phyloP scores from a whole-genome alignment of 2,329 filamentous ascomycete species.

The Thermochaetoides dissita region DNA sequence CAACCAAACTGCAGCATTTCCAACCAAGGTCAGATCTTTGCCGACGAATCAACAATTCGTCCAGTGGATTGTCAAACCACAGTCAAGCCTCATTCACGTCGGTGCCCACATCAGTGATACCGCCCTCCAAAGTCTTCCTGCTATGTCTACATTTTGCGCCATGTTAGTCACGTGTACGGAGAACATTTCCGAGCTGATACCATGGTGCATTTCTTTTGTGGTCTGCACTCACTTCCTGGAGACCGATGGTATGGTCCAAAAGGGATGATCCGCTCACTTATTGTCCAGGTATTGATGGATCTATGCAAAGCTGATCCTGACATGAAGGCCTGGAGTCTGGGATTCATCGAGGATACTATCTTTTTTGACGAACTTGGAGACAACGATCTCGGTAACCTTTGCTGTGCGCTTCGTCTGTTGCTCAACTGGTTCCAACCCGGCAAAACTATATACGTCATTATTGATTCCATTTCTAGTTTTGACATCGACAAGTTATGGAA shows the following conservation, averaged over 20 bases:
- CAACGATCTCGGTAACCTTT: background rate
- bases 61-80: background rate
- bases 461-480: background rate
- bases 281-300: background rate
- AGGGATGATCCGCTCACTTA: background rate
- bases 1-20: background rate
- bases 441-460: background rate
- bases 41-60: background rate
- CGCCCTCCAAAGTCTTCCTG: background rate
- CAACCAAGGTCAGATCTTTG: background rate
- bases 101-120: background rate
- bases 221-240: background rate
- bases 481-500: background rate
- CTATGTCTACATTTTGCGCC: background rate
- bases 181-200: background rate
- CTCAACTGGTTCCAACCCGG: background rate
- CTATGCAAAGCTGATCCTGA: background rate
- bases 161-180: background rate
- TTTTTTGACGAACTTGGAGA: background rate
- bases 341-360: background rate
- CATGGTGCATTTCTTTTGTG: constrained; percentile 2
- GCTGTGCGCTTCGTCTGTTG: background rate
- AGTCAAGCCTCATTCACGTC: background rate
- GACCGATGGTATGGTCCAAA: background rate
- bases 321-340: background rate